Percentiles rank a stretch among this genome's conserved stretches.
These are phyloP conservation scores for Candida boleticola DNA, from an alignment of 805 yeast species.

Conservation along the genomic window DNA sequence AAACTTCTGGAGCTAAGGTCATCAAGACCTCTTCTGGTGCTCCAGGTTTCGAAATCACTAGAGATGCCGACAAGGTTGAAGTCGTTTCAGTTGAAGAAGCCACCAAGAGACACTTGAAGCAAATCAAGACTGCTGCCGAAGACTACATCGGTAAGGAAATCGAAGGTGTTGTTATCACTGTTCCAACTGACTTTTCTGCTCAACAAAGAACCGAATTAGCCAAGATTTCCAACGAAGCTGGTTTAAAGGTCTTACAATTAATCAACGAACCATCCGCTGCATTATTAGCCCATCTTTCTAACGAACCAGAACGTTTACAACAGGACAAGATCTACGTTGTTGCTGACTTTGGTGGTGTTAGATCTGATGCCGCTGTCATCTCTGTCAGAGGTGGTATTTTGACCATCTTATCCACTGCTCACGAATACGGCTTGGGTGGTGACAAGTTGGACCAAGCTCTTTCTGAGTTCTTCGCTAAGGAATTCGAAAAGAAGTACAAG, in stretches of 20 bases:
- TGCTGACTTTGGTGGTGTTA: conserved; percentile 94
- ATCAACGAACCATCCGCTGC: conserved; percentile 94
- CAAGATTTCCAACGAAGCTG: conserved; percentile 65
- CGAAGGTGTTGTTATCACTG: conserved; percentile 82
- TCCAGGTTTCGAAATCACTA: conserved; percentile 59
- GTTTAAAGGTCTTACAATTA: conserved; percentile 77
- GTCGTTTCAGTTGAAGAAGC: conserved; percentile 72
- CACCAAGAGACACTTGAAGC: conserved; percentile 77
- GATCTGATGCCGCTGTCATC: conserved; percentile 93
- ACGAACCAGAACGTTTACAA: conserved; percentile 44
- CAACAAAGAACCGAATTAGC: conserved; percentile 66
- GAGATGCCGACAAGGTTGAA: conserved; percentile 32
- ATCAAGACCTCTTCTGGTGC: conserved; percentile 58
- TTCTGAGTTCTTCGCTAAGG: conserved; percentile 83
- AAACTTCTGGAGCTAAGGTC: conserved; percentile 57
- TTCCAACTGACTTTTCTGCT: conserved; percentile 84
- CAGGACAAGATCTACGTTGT: conserved; percentile 82
- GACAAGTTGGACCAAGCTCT: conserved; percentile 77
- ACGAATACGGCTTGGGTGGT: conserved; percentile 84
- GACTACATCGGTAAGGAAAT: conserved; percentile 83
- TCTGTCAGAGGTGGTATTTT: conserved; percentile 92
- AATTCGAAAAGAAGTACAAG: conserved; percentile 85
- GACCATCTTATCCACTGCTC: conserved; percentile 83
- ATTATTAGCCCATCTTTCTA: conserved; percentile 70
- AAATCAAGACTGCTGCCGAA: conserved; percentile 83